These are phyloP conservation scores for Ballota nigra DNA, from an alignment of 257 asterid species.

Conservation along the genomic window DNA sequence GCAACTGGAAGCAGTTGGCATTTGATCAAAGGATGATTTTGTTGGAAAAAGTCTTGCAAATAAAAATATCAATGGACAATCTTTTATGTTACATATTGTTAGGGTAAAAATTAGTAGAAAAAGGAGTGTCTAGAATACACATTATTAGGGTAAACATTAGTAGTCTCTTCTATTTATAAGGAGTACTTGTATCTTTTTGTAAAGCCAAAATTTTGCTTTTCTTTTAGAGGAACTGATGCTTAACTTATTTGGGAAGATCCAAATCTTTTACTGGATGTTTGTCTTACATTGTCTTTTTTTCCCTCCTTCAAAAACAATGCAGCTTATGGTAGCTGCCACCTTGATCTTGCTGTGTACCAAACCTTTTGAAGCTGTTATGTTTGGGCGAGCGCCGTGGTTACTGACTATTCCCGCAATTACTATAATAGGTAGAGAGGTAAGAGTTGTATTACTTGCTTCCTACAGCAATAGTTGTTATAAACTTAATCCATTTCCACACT, in stretches of 20 bases:
- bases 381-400: conserved; percentile 71
- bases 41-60: neutral
- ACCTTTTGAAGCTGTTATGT: conserved; percentile 61
- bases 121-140: neutral
- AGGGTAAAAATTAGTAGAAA: neutral
- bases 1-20: neutral
- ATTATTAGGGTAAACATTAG: neutral
- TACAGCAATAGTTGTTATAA: neutral
- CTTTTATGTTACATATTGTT: neutral
- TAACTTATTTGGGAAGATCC: neutral
- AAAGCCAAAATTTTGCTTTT: neutral
- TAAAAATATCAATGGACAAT: neutral
- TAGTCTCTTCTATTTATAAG: neutral
- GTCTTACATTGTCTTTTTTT: neutral
- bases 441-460: conserved; percentile 6
- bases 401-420: conserved; percentile 74
- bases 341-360: conserved; percentile 74
- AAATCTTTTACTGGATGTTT: neutral
- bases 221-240: conserved; percentile 1
- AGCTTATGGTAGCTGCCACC: conserved; percentile 94
- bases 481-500: neutral
- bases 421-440: conserved; percentile 86
- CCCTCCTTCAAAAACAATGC: conserved; percentile 25
- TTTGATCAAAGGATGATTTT: neutral
- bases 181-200: neutral